Conservation (phyloP, 768 basidiomycete genomes). For the Mycena albidolilacea region DNA sequence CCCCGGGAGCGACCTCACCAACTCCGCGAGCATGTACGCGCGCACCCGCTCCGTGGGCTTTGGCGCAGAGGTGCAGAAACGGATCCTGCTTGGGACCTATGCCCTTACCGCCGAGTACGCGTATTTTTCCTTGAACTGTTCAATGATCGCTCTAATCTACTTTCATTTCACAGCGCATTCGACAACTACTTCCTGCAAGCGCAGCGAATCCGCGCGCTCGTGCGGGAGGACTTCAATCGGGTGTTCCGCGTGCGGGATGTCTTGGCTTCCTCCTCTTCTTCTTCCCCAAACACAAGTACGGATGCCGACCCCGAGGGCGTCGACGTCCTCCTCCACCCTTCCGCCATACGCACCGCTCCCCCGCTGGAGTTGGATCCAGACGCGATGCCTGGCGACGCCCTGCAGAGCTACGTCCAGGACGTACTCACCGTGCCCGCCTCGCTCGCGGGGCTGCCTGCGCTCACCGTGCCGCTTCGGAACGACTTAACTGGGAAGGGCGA, state of each 20-base stretch:
- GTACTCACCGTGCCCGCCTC: slow-evolving; percentile 94
- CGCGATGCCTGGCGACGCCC: slow-evolving; percentile 11
- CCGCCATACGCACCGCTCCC: slow-evolving; percentile 90
- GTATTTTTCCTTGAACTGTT: not conserved
- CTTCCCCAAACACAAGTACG: not conserved
- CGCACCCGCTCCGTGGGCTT: slow-evolving; percentile 79
- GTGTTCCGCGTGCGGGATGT: slow-evolving; percentile 76
- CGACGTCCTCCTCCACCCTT: slow-evolving; percentile 90
- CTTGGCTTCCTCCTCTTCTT: slow-evolving; percentile 46
- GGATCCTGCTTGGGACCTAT: slow-evolving; percentile 92
- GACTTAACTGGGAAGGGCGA: not conserved
- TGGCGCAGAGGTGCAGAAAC: slow-evolving; percentile 87
- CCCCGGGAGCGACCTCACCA: slow-evolving; percentile 58
- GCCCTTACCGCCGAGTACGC: slow-evolving; percentile 92
- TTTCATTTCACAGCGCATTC: slow-evolving; percentile 76
- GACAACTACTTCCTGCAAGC: slow-evolving; percentile 98
- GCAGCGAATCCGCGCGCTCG: slow-evolving; percentile 78
- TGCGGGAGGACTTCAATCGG: slow-evolving; percentile 81
- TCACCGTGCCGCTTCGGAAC: slow-evolving; percentile 72
- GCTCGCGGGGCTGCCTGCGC: slow-evolving; percentile 87
- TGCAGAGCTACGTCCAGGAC: slow-evolving; percentile 89
- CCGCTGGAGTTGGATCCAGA: slow-evolving; percentile 58
- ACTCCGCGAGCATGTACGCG: slow-evolving; percentile 73
- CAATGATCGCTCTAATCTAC: not conserved
- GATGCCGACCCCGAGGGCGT: slow-evolving; percentile 55